These are phyloP conservation scores for Eutrema heterophyllum DNA, from an alignment of 345 rosid species.

Conservation along the genomic window DNA sequence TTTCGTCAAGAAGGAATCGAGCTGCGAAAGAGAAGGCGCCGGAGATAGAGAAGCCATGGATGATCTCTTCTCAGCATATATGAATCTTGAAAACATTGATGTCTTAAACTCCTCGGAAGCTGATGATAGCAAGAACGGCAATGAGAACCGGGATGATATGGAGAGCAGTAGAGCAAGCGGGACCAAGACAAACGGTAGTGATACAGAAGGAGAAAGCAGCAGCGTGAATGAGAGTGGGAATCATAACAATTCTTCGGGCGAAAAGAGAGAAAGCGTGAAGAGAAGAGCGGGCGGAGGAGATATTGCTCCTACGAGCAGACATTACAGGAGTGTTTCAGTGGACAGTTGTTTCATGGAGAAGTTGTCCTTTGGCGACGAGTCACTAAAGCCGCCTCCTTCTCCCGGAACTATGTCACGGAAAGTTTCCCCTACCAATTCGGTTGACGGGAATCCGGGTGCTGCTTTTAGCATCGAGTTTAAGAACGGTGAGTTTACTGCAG, in stretches of 20 bases:
- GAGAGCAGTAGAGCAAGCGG: slow-evolving; percentile 93
- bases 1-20: slow-evolving; percentile 46
- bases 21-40: slow-evolving; percentile 68
- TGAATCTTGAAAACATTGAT: slow-evolving; percentile 91
- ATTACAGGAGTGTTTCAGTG: slow-evolving; percentile 88
- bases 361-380: slow-evolving; percentile 70
- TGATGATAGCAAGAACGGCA: slow-evolving; percentile 61
- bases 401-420: slow-evolving; percentile 64
- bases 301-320: slow-evolving; percentile 64
- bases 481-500: slow-evolving; percentile 80
- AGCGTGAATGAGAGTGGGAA: slow-evolving; percentile 66
- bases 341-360: slow-evolving; percentile 84
- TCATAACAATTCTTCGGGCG: slow-evolving; percentile 38
- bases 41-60: slow-evolving; percentile 76
- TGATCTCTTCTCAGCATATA: slow-evolving; percentile 87
- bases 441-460: slow-evolving; percentile 54
- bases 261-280: slow-evolving; percentile 72
- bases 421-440: slow-evolving; percentile 59
- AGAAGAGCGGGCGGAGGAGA: slow-evolving; percentile 67
- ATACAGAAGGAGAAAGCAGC: slow-evolving; percentile 90
- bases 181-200: slow-evolving; percentile 83
- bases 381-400: slow-evolving; percentile 74
- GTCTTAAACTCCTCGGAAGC: slow-evolving; percentile 72
- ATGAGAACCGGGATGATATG: slow-evolving; percentile 73
- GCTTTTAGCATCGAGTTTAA: slow-evolving; percentile 81